phyloP scores from a whole-genome alignment of 176 grass and related monocot species.

The Puya raimondii region DNA sequence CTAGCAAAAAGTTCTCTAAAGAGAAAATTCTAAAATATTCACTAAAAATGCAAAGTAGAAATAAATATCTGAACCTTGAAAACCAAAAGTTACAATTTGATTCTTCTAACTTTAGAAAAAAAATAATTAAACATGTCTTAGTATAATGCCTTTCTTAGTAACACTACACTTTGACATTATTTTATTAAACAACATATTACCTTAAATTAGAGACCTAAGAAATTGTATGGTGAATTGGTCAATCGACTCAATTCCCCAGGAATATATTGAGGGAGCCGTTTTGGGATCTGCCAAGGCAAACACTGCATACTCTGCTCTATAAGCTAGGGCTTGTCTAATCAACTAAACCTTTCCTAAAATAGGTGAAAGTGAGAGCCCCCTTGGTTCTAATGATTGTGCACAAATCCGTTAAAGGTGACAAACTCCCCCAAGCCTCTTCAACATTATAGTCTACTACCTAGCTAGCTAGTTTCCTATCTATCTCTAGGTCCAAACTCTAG shows the following conservation, averaged over 20 bases:
- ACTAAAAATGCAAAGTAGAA: too few species aligned
- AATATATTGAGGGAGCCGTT: neutral
- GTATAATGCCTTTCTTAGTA: too few species aligned
- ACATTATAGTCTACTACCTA: constrained; percentile 14
- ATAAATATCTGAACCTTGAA: too few species aligned
- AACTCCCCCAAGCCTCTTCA: neutral
- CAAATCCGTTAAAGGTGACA: constrained; percentile 45
- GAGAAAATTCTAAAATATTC: too few species aligned
- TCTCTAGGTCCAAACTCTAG: constrained; percentile 5
- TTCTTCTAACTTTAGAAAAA: too few species aligned
- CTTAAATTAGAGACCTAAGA: neutral
- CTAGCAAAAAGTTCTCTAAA: too few species aligned
- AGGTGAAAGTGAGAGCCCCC: constrained; percentile 42
- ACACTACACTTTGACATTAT: too few species aligned
- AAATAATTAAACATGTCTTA: too few species aligned
- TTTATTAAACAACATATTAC: too few species aligned
- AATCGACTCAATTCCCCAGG: neutral
- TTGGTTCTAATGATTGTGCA: constrained; percentile 72
- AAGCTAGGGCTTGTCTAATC: constrained; percentile 6
- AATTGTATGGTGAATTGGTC: neutral
- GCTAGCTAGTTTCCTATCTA: constrained; percentile 4
- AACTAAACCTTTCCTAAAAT: constrained; percentile 32
- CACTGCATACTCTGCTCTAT: neutral
- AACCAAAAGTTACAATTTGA: too few species aligned
- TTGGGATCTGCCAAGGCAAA: constrained; percentile 7